Base-by-base conservation (phyloP, 2,329 filamentous ascomycete species). In the Colletotrichum noveboracense region DNA sequence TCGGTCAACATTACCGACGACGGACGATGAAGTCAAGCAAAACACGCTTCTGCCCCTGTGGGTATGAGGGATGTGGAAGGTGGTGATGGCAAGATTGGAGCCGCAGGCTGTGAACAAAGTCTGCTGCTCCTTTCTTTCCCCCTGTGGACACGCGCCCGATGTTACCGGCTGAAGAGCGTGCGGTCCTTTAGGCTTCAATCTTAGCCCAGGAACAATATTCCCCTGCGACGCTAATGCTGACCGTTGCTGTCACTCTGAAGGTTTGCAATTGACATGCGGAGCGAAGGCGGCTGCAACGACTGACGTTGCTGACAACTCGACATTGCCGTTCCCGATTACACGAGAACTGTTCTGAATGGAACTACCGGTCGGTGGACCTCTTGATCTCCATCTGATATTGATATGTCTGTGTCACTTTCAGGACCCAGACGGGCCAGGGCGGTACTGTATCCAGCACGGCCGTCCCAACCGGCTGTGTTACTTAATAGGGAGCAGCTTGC, bases 401-500 rank as follows among this genome's bases (percentile, higher is more conserved):
- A 65, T 76, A 76, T 74, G 74, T 66, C 74, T 60, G 74, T 69
- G 64, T 69, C 65, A 73, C 70, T 74, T 55, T 52, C 34, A 74
- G 64, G 38, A 48, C 64, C 70, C 70, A 60, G 64, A 38, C 26
- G 36, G 64, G 34, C 43, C 62, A 68, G 65, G 34, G 38, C 64
- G 58, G 74, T 38, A 76, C 55, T 65, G 65, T 69, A 34, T 73
- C 32, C 62, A 62, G 58, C 64, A 74, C 74, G 74, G 65, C 56
- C 56, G 64, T 60, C 70, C 58, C 32, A 52, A 66, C 66, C 74
- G 74, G 74, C 66, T 36, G 66, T 75, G 66, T 76, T 74, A 76
- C 74, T 76, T 65, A 75, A 76, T 76, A 62, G 58, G 74, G 71
- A 76, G 71, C 74, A 70, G 71, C 71, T 75, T 74, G 71, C 71